Evolutionary conservation across 2,329 filamentous ascomycete genomes (phyloP), one percentile per base, ranked within the genome.

Genomic region (Phyllosticta ampelicida): DNA sequence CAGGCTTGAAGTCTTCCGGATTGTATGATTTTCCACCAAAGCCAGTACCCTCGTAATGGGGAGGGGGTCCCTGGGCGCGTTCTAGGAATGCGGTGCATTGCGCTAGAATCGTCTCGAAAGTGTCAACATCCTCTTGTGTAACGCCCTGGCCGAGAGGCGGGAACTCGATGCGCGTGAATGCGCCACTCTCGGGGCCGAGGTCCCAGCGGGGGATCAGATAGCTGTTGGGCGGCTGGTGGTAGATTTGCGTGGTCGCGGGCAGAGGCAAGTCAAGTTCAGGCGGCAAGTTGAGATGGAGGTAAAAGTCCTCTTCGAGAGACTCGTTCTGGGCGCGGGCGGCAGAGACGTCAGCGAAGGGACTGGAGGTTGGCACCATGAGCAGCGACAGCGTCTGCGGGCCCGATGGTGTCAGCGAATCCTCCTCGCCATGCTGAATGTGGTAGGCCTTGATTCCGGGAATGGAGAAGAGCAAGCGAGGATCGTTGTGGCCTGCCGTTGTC

Each of bases 201-300:
- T 97, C 92, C 90, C 92, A 96, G 63, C 92, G 85, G 16, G 94
- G 94, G 62, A 99, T 96, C 52, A 97, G 79, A 69, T 97, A 97
- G 77, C 89, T 95, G 62, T 80, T 84, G 0, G 92, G 92, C 6
- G 91, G 90, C 74, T 97, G 90, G 72, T 96, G 90, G 75, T 96
- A 97, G 70, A 99, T 94, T 71, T 97, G 92, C 0, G 94, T 97
- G 0, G 91, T 97, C 18, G 92, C 92, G 11, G 94, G 94, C 13
- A 97, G 80, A 5, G 94, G 89, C 5, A 97, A 82, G 66, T 97
- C 92, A 65, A 99, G 84, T 78, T 96, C 92, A 19, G 92, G 92
- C 13, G 92, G 91, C 9, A 97, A 84, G 67, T 96, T 90, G 21
- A 99, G 83, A 72, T 97, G 92, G 5, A 99, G 84, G 71, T 97